Base-by-base conservation (phyloP, 352 stramenopile genomes). In the Blastocystis sp. region DNA sequence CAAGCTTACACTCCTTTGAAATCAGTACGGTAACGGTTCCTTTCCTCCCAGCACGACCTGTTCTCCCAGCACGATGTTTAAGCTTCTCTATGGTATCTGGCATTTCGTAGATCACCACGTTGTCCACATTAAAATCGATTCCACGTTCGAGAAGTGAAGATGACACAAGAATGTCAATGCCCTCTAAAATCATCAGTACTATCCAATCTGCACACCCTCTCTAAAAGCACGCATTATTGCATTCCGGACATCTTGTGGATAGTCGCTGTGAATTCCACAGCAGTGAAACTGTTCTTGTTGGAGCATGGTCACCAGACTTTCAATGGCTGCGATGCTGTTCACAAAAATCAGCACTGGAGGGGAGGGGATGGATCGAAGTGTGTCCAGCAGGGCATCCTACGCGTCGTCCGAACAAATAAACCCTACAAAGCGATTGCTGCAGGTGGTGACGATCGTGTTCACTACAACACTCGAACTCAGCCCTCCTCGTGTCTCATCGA, bases 211-310 rank as follows among this genome's bases (percentile, higher is more conserved):
- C 29, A 9, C 62, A 73, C 62, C 70, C 39, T 80, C 70, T 34
- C n/a, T 54, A 37, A 80, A 80, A 5, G 70, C 70, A 13, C 70
- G 37, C 47, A 80, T 47, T 29, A 80, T 66, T 3, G 70, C 50
- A 18, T 18, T 23, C 3, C 70, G 43, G 1, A 80, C 15, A 13
- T n/a, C 15, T 20, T 80, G 70, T 11, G 70, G 70, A 37, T 80
- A 80, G 29, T 80, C 43, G 34, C 70, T 80, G 70, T 80, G 70
- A 41, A 80, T 80, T 18, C 70, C 70, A 61, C 70, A 80, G 47
- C 41, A 54, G 43, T 80, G 70, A 62, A 80, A 80, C 70, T 80
- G 70, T 23, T 80, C 70, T 61, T 63, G 70, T 1, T 53, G 70
- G 1, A 80, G 47, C 34, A 50, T 62, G 11, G 54, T 1, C 6